These are phyloP conservation scores for Rubia balearica DNA, from an alignment of 305 asterid species.

Conservation along the genomic window DNA sequence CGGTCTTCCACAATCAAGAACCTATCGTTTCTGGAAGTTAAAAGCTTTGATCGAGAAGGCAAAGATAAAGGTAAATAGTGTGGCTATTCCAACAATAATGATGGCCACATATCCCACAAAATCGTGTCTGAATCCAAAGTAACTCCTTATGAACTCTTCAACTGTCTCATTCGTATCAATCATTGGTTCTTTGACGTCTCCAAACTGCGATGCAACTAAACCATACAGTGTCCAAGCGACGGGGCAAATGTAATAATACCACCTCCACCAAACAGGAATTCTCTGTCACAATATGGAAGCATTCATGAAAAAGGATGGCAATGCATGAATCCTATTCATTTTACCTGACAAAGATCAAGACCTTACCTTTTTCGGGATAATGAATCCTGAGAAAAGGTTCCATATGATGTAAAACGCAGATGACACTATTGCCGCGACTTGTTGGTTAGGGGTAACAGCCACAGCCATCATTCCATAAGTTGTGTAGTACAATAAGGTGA, in stretches of 20 bases:
- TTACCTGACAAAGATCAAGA: background rate
- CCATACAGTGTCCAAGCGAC: conserved; percentile 33
- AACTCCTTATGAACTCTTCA: conserved; percentile 27
- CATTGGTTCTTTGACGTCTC: conserved; percentile 20
- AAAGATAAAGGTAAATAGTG: conserved; percentile 31
- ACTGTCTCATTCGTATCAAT: conserved; percentile 21
- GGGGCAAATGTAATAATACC: conserved; percentile 28
- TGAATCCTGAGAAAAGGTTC: conserved; percentile 26
- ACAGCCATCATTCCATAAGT: conserved; percentile 27
- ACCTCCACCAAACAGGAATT: conserved; percentile 34
- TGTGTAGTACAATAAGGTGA: conserved; percentile 24
- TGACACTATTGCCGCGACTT: conserved; percentile 21
- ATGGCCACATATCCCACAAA: conserved; percentile 36
- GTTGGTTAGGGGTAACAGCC: conserved; percentile 25
- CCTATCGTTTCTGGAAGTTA: conserved; percentile 45
- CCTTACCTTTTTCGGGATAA: conserved; percentile 21
- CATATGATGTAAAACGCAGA: conserved; percentile 16
- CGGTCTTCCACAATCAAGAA: background rate
- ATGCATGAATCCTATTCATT: background rate
- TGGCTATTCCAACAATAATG: conserved; percentile 28
- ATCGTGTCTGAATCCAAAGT: conserved; percentile 41
- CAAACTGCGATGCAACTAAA: conserved; percentile 31
- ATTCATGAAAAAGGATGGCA: background rate
- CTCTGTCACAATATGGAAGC: conserved; percentile 17
- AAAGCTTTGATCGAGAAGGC: conserved; percentile 35